Conservation (phyloP, 108 stramenopile genomes). For the Seminavis robusta region DNA sequence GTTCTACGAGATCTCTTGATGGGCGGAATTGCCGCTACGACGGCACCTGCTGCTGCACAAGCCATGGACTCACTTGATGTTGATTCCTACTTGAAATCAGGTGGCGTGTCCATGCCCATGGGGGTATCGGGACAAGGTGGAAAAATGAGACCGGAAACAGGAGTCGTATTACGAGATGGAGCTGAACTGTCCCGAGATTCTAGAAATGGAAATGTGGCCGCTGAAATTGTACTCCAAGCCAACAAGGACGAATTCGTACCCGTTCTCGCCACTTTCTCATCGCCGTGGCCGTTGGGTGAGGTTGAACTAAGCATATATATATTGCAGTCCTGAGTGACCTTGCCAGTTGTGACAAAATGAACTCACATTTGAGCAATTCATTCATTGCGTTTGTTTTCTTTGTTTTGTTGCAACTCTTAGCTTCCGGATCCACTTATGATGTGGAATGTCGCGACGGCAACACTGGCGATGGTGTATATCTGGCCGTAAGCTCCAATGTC, state of each 20-base stretch:
- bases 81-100: slow-evolving; percentile 44
- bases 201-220: slow-evolving; percentile 51
- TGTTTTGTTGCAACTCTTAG: too few species aligned
- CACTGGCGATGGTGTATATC: slow-evolving; percentile 78
- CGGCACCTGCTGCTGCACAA: slow-evolving; percentile 6
- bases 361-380: too few species aligned
- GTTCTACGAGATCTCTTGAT: too few species aligned
- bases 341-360: too few species aligned
- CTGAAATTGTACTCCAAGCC: slow-evolving; percentile 51
- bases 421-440: slow-evolving; percentile 71
- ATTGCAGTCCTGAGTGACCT: too few species aligned
- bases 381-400: too few species aligned
- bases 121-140: slow-evolving; percentile 79
- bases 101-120: slow-evolving; percentile 66
- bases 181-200: slow-evolving; percentile 57
- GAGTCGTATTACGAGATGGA: slow-evolving; percentile 74
- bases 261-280: slow-evolving; percentile 56
- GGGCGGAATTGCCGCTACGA: not conserved
- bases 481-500: slow-evolving; percentile 51
- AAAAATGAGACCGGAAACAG: slow-evolving; percentile 70
- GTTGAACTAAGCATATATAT: not conserved
- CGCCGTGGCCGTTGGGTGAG: slow-evolving; percentile 57
- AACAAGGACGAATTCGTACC: slow-evolving; percentile 35
- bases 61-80: slow-evolving; percentile 30
- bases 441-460: slow-evolving; percentile 75